These are phyloP conservation scores for Verticillium dahliae DNA, from an alignment of 2,329 filamentous ascomycete species.

Conservation along the genomic window DNA sequence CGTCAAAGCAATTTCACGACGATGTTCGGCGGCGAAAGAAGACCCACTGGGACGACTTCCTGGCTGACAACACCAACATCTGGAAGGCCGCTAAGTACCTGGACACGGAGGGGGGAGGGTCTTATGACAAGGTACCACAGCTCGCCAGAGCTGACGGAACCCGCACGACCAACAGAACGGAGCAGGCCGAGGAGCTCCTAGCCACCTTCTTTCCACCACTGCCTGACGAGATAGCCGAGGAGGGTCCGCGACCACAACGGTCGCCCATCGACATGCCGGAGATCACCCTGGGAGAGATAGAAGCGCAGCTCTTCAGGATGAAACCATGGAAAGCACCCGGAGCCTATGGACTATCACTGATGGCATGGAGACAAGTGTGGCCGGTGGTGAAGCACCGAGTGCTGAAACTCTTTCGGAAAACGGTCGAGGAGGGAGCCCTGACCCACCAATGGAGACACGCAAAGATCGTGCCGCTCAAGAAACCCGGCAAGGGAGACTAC, in stretches of 20 bases:
- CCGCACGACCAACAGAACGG: slow-evolving; percentile 4
- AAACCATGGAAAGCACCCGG: slow-evolving; percentile 14
- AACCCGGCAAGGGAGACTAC: slow-evolving; percentile 16
- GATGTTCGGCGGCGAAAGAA: slow-evolving; percentile 17
- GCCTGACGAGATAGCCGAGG: slow-evolving; percentile 12
- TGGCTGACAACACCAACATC: slow-evolving; percentile 19
- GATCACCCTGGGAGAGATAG: slow-evolving; percentile 14
- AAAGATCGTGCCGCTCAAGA: slow-evolving; percentile 2
- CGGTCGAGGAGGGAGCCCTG: slow-evolving; percentile 11
- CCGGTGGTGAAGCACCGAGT: background rate
- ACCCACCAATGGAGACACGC: slow-evolving; percentile 14
- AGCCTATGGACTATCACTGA: background rate
- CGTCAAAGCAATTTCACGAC: slow-evolving; percentile 17
- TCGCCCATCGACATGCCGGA: slow-evolving; percentile 2
- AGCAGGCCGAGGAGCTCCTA: slow-evolving; percentile 14
- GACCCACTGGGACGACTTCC: slow-evolving; percentile 17
- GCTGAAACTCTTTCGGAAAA: background rate
- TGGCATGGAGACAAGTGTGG: background rate
- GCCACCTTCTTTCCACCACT: slow-evolving; percentile 14
- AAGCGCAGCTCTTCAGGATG: slow-evolving; percentile 11
- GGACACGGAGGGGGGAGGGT: slow-evolving; percentile 5
- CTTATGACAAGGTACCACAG: slow-evolving; percentile 16
- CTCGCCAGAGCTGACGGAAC: slow-evolving; percentile 13
- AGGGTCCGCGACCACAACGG: slow-evolving; percentile 10
- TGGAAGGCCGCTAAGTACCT: slow-evolving; percentile 21